These are phyloP conservation scores for Sugiyamaella boreocaroliniensis DNA, from an alignment of 805 yeast genomes.

Conservation along the genomic window DNA sequence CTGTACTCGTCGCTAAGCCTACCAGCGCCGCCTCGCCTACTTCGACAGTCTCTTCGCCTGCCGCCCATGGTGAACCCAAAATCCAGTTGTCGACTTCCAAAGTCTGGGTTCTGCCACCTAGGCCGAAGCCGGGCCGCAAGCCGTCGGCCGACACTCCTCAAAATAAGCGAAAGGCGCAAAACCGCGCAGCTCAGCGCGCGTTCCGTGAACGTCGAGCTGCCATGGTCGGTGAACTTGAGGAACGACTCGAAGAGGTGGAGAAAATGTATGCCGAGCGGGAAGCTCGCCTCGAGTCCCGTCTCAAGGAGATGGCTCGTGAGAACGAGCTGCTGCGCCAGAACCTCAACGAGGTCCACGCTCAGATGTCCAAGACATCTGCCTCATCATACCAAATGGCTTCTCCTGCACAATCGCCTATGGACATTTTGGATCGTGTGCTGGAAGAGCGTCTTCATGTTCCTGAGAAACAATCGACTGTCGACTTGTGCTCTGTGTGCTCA, in stretches of 20 bases:
- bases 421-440: constrained; percentile 31
- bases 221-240: constrained; percentile 70
- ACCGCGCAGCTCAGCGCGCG: constrained; percentile 90
- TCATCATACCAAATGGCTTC: constrained; percentile 39
- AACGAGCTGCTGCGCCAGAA: constrained; percentile 32
- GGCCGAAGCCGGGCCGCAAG: constrained; percentile 60
- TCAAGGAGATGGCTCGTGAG: constrained; percentile 28
- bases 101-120: constrained; percentile 78
- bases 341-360: constrained; percentile 26
- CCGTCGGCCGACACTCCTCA: constrained; percentile 75
- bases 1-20: constrained; percentile 1
- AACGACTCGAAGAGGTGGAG: constrained; percentile 58
- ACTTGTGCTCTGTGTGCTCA: constrained; percentile 57
- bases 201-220: constrained; percentile 83
- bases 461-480: constrained; percentile 16
- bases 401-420: constrained; percentile 42
- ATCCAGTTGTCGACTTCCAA: constrained; percentile 45
- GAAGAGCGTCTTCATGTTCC: constrained; percentile 32
- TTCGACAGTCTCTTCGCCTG: not conserved
- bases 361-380: constrained; percentile 1
- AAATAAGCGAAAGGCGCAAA: constrained; percentile 80
- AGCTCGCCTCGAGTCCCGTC: constrained; percentile 16
- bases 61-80: not conserved
- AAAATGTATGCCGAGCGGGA: constrained; percentile 55
- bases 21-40: not conserved